These are phyloP conservation scores for Saussurea involucrata DNA, from an alignment of 129 eudicot genomes.

Conservation along the genomic window DNA sequence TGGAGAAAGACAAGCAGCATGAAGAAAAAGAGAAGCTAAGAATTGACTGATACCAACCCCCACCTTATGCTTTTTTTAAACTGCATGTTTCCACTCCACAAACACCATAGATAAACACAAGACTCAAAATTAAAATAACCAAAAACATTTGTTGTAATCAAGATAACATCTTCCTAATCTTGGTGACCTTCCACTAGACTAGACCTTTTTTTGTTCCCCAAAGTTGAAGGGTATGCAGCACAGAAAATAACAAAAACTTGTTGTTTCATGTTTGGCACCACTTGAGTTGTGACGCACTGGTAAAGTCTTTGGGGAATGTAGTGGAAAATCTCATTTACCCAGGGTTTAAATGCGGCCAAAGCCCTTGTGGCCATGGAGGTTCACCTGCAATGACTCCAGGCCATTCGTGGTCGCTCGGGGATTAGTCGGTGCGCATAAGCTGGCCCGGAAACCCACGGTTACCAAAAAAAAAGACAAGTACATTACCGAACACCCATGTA, in stretches of 20 bases:
- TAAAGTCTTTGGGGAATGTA: too few species aligned
- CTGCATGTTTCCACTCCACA: slow-evolving; percentile 27
- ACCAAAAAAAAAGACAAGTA: neutral
- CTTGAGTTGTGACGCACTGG: too few species aligned
- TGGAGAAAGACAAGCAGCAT: slow-evolving; percentile 8
- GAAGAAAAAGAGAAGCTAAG: slow-evolving; percentile 6
- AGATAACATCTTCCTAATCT: neutral
- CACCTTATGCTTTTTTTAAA: slow-evolving; percentile 1
- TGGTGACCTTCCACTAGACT: neutral
- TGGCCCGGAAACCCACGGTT: too few species aligned
- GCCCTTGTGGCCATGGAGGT: too few species aligned
- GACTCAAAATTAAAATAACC: neutral
- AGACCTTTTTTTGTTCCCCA: neutral
- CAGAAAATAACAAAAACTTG: neutral
- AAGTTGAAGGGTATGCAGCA: neutral
- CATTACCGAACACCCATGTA: neutral
- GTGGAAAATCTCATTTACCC: too few species aligned
- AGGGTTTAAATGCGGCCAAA: too few species aligned
- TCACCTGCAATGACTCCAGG: too few species aligned
- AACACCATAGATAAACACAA: slow-evolving; percentile 2
- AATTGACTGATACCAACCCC: slow-evolving; percentile 32
- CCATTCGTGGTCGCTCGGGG: too few species aligned
- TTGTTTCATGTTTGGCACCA: neutral
- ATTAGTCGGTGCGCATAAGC: too few species aligned
- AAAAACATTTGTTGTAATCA: neutral